Conservation (phyloP, 441 rosid species). For the Populus hybrid region DNA sequence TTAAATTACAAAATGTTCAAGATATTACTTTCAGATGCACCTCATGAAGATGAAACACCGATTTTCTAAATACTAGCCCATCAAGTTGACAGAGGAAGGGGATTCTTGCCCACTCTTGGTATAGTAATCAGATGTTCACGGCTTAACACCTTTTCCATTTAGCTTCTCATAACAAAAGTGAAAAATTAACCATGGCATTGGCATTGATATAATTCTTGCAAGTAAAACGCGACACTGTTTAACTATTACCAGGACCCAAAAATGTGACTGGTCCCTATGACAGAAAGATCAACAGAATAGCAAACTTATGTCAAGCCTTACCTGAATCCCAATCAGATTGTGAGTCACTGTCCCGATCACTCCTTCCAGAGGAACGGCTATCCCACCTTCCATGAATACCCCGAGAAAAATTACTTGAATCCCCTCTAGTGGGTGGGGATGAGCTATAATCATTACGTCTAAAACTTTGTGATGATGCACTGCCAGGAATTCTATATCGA, state of each 20-base stretch:
- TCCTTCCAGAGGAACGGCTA: constrained; percentile 70
- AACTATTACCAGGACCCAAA: background rate
- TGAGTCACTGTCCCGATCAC: constrained; percentile 73
- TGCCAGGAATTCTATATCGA: constrained; percentile 55
- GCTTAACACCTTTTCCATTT: background rate
- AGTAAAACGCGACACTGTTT: background rate
- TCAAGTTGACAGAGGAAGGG: background rate
- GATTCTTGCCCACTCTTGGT: background rate
- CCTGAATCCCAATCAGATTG: constrained; percentile 85
- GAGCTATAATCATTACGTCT: constrained; percentile 82
- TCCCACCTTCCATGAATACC: constrained; percentile 89
- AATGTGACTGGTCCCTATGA: background rate
- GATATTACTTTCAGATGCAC: background rate
- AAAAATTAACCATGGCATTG: background rate
- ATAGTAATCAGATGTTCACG: background rate
- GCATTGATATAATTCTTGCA: background rate
- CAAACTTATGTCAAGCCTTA: constrained; percentile 24
- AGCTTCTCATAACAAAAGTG: background rate
- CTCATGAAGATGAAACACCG: background rate
- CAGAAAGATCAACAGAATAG: background rate
- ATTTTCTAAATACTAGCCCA: background rate
- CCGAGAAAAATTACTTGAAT: constrained; percentile 48
- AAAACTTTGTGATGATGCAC: constrained; percentile 51
- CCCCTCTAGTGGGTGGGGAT: constrained; percentile 91
- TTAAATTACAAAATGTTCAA: background rate